Percentiles rank a stretch among this genome's conserved stretches.
These are phyloP conservation scores for Furcasterigmium sp. DNA, from an alignment of 2,329 filamentous ascomycete species.

Conservation along the genomic window DNA sequence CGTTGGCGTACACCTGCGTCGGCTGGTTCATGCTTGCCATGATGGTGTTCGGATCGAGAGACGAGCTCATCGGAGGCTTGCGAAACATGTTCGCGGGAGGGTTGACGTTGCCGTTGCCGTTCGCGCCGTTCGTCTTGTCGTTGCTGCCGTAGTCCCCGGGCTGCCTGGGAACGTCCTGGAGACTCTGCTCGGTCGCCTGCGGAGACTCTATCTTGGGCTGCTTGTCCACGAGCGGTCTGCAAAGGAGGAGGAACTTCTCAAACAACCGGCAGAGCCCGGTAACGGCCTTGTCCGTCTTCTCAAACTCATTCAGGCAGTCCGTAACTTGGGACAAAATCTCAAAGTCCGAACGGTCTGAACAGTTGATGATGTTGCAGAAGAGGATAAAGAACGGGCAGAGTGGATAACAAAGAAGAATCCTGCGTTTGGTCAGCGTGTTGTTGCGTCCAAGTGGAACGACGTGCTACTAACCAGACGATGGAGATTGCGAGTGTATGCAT, in stretches of 20 bases:
- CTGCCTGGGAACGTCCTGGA: neutral
- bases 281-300: neutral
- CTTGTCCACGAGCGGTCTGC: constrained; percentile 1
- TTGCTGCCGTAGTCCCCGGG: neutral
- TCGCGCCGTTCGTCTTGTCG: neutral
- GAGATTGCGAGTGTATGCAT: neutral
- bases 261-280: constrained; percentile 1
- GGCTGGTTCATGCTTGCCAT: neutral
- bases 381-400: constrained; percentile 2
- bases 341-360: neutral
- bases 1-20: neutral
- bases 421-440: neutral
- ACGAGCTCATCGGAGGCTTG: neutral
- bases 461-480: neutral
- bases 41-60: neutral
- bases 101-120: no score
- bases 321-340: neutral
- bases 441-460: no score
- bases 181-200: neutral
- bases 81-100: constrained; percentile 1
- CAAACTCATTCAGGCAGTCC: neutral
- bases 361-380: constrained; percentile 3
- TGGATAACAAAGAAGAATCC: constrained; percentile 1
- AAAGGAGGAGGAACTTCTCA: constrained; percentile 1
- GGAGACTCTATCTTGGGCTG: neutral